phyloP scores from a whole-genome alignment of 495 filamentous ascomycete species.

The Penicillium waksmanii region DNA sequence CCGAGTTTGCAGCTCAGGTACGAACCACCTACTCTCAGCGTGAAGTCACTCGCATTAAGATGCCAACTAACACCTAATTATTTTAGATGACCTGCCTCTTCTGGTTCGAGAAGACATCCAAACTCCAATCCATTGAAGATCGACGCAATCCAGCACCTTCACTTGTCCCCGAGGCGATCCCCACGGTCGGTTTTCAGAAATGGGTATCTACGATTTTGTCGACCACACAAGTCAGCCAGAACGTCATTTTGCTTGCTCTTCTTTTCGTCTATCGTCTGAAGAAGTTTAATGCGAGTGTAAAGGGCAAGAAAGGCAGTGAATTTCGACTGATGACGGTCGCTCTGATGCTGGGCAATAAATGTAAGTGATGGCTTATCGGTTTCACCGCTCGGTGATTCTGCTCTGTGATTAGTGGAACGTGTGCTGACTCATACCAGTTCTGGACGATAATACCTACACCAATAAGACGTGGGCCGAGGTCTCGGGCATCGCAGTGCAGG shows the following conservation, averaged over 20 bases:
- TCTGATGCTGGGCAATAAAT: constrained; percentile 98
- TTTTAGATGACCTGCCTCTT: constrained; percentile 90
- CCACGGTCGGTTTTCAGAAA: constrained; percentile 80
- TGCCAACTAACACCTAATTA: constrained; percentile 10
- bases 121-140: constrained; percentile 73
- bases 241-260: constrained; percentile 89
- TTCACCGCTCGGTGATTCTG: constrained; percentile 20
- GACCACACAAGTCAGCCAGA: constrained; percentile 96
- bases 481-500: constrained; percentile 88
- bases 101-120: constrained; percentile 93
- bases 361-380: constrained; percentile 52
- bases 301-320: constrained; percentile 91
- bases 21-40: constrained; percentile 18
- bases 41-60: neutral
- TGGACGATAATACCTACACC: constrained; percentile 99
- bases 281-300: constrained; percentile 80
- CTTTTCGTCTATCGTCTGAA: constrained; percentile 95
- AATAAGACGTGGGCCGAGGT: constrained; percentile 99
- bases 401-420: constrained; percentile 2
- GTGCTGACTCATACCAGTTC: constrained; percentile 57
- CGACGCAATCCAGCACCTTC: constrained; percentile 51
- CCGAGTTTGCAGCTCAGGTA: constrained; percentile 84
- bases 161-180: constrained; percentile 73
- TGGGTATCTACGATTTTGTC: constrained; percentile 91
- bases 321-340: constrained; percentile 95